These are phyloP conservation scores for Digitaria exilis DNA, from an alignment of 202 grass and related monocot genomes.

Conservation along the genomic window DNA sequence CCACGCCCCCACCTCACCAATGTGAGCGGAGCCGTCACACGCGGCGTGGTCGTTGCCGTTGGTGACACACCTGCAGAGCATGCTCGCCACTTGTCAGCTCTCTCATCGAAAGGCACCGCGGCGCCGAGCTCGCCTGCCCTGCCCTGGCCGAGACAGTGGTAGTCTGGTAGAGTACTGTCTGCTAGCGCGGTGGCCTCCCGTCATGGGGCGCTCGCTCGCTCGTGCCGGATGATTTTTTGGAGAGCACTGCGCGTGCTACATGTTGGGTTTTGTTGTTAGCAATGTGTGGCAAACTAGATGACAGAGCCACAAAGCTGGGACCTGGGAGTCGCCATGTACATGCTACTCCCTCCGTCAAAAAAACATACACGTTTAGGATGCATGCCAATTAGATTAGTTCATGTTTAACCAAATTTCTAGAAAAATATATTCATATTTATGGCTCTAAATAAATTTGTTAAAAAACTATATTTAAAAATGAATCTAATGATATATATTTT, in stretches of 20 bases:
- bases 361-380: no score
- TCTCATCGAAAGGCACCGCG: neutral
- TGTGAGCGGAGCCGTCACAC: neutral
- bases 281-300: neutral
- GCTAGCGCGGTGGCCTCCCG: neutral
- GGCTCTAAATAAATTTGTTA: no score
- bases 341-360: no score
- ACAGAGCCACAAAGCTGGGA: no score
- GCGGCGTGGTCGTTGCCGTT: neutral
- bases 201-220: neutral
- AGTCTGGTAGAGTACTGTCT: neutral
- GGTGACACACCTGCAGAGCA: conserved; percentile 36
- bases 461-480: no score
- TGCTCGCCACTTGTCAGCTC: conserved; percentile 14
- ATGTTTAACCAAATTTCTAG: no score
- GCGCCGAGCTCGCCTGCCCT: neutral
- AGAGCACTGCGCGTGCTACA: neutral
- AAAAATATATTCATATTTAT: no score
- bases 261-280: neutral
- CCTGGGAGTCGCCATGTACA: neutral
- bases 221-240: neutral
- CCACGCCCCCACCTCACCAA: no score
- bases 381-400: no score
- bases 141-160: neutral
- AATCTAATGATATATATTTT: no score